A percentile compares a stretch with the other conserved stretches of the same genome.
Evolutionary conservation across 768 basidiomycete species (phyloP).

Genomic region (Clavaria fumosa): DNA sequence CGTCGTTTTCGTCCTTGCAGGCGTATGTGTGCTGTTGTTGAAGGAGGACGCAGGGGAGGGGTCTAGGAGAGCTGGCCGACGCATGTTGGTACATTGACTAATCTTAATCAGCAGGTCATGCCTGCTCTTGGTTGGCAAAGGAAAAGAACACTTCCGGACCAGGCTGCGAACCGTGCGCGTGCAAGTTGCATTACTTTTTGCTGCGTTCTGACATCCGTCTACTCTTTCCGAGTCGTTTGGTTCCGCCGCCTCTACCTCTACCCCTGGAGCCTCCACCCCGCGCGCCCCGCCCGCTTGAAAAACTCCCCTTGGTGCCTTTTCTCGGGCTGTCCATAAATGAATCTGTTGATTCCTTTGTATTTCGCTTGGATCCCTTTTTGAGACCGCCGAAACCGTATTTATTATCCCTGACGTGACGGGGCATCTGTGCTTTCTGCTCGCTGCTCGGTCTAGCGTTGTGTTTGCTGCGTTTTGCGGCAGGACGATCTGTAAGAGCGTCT

Average conservation of each 20-base stretch:
- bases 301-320: conserved; percentile 21
- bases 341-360: conserved; percentile 69
- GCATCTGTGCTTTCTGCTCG: conserved; percentile 20
- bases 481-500: conserved; percentile 67
- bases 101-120: too few species aligned
- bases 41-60: conserved; percentile 32
- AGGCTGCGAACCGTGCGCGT: too few species aligned
- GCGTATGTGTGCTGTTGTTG: conserved; percentile 44
- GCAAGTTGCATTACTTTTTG: too few species aligned
- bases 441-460: too few species aligned
- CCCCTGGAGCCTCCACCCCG: too few species aligned
- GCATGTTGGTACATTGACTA: too few species aligned
- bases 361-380: conserved; percentile 60
- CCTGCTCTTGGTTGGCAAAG: too few species aligned
- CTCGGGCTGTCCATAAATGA: conserved; percentile 35
- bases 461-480: conserved; percentile 35
- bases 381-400: conserved; percentile 75
- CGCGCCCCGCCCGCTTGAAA: conserved; percentile 31
- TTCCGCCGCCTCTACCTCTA: too few species aligned
- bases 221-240: too few species aligned
- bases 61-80: too few species aligned
- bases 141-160: too few species aligned
- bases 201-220: too few species aligned
- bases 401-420: conserved; percentile 49
- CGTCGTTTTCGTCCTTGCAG: conserved; percentile 46